A percentile compares a stretch with the other conserved stretches of the same genome.
phyloP scores from a whole-genome alignment of 495 filamentous ascomycete genomes.

The Polyplosphaeria fusca region DNA sequence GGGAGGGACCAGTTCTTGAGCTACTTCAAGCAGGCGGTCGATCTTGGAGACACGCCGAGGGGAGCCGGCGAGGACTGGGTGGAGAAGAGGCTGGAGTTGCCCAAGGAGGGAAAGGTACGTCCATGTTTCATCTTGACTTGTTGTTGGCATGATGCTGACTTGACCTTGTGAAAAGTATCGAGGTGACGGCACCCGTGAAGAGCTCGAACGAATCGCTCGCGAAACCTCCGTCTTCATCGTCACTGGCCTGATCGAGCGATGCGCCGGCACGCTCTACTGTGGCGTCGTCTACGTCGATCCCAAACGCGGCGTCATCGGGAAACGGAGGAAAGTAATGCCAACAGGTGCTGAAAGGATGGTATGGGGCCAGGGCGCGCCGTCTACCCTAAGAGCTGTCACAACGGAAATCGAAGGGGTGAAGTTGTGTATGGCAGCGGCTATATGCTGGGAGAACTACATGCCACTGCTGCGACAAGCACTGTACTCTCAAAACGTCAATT shows the following conservation, averaged over 20 bases:
- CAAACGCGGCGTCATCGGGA: constrained; percentile 65
- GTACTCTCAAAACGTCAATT: constrained; percentile 87
- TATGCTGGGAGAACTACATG: constrained; percentile 99
- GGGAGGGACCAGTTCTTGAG: constrained; percentile 81
- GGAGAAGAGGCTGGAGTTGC: constrained; percentile 54
- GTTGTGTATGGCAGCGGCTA: constrained; percentile 76
- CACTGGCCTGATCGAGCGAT: constrained; percentile 73
- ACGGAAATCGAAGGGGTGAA: constrained; percentile 75
- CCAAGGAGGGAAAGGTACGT: constrained; percentile 38
- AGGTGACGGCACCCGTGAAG: constrained; percentile 84
- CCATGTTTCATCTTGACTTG: too few species aligned
- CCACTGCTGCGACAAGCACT: constrained; percentile 75
- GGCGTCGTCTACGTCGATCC: constrained; percentile 81
- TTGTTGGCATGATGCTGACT: too few species aligned
- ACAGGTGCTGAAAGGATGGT: constrained; percentile 79
- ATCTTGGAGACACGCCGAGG: constrained; percentile 79
- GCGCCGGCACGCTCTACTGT: constrained; percentile 83
- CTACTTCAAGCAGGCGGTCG: constrained; percentile 76
- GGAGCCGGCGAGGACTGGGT: constrained; percentile 76
- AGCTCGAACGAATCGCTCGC: constrained; percentile 66
- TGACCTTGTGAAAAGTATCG: too few species aligned
- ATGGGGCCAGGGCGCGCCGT: constrained; percentile 84
- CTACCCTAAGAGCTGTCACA: constrained; percentile 75
- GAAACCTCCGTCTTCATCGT: constrained; percentile 79
- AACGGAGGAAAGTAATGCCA: constrained; percentile 93